Evolutionary conservation across 148 eudicot genomes (phyloP).

Genomic region (Chenopodium berlandieri): DNA sequence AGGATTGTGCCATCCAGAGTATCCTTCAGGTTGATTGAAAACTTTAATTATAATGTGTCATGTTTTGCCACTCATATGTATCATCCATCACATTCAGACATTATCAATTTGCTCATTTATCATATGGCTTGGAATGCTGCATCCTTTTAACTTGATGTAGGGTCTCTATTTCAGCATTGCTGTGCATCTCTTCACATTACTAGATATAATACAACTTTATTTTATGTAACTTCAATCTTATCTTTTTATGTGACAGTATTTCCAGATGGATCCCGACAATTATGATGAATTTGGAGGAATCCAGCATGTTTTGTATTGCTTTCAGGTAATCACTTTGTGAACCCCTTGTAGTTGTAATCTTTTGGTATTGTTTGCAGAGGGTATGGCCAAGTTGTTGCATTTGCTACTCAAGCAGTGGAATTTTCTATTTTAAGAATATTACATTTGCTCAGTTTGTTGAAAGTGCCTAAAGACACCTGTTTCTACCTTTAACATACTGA

Average conservation of each 20-base stretch:
- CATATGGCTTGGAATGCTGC: background rate
- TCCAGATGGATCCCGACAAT: slow-evolving; percentile 67
- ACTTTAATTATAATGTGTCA: no score
- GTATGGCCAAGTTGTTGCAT: background rate
- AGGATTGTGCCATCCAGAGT: slow-evolving; percentile 74
- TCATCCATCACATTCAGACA: background rate
- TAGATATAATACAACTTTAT: background rate
- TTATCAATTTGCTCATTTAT: background rate
- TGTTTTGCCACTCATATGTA: no score
- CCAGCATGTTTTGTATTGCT: slow-evolving; percentile 70
- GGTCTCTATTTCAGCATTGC: slow-evolving; percentile 1
- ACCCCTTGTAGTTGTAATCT: background rate
- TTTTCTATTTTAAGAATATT: background rate
- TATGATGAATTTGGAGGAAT: slow-evolving; percentile 67
- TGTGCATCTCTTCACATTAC: background rate
- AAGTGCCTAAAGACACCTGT: slow-evolving; percentile 6
- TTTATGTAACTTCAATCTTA: background rate
- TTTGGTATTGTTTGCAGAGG: background rate
- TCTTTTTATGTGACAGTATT: slow-evolving; percentile 46
- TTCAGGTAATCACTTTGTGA: slow-evolving; percentile 42
- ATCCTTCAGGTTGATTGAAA: slow-evolving; percentile 50
- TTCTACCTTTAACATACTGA: background rate
- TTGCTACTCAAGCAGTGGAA: background rate
- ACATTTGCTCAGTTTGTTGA: background rate
- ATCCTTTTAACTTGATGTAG: background rate